Base-by-base conservation (phyloP, 2,329 filamentous ascomycete genomes). In the Arachnomyces sp. region DNA sequence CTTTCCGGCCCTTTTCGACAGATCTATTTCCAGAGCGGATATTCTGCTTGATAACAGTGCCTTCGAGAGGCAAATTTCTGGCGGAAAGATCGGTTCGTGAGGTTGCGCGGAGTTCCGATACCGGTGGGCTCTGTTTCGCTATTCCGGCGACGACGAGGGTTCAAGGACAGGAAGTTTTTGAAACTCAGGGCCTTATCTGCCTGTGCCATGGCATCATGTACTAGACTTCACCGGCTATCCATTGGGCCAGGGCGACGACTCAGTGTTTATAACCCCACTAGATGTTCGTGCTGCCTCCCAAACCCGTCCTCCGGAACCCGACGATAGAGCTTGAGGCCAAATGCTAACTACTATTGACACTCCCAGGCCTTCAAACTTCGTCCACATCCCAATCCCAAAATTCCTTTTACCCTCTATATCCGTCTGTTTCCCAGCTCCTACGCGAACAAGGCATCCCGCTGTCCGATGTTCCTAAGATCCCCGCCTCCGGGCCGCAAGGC, bases 401-500 rank as follows among this genome's bases (percentile, higher is more conserved):
- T 47, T 61, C 62, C 44, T 63, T 60, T 42, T 71, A 71, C 53
- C 69, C 69, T 28, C 65, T 73, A 36, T 72, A 72, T 53, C 92
- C 90, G 14, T 94, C 92, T 2, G 88, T 96, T 39, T 74, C 78
- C 57, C 79, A 86, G 54, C 75, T 96, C 43, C 74, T 96, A 46
- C 84, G 85, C 63, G 74, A 83, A 62, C 81, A 93, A 57, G 81
- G 82, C 47, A 69, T 98, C 40, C 75, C 84, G 54, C 77, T 82
- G 51, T 80, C 81, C 34, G 85, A 88, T 44, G 73, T 88, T 38
- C 73, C 79, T 64, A 83, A 85, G 62, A 95, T 96, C 61, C 84
- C 80, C 39, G 84, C 88, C 4, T 90, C 86, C 14, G 92, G 92
- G 16, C 92, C 92, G 21, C 81, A 82, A 54, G 88, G 89, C 43